Base-by-base conservation (phyloP, 768 basidiomycete species). In the Hirschioporus abietinus region DNA sequence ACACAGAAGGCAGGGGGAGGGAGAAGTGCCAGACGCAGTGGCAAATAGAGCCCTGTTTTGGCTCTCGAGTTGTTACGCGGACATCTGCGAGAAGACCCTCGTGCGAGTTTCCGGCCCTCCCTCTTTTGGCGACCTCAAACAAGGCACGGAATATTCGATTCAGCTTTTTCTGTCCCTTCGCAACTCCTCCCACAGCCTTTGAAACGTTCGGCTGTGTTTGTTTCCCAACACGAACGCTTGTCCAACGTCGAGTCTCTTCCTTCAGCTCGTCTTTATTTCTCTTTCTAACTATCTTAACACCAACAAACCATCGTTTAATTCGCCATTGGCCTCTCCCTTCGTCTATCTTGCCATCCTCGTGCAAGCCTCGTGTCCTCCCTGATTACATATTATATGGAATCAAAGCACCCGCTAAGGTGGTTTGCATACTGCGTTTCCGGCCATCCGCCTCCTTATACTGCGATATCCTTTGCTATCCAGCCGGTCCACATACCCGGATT, bases 1-100 rank as follows among this genome's bases (percentile, higher is more conserved):
- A 60, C 65, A 35, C 64, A 57, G 58, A 42, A 67, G 66, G 66
- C 35, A 68, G 67, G 60, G 65, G 64, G 63, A 61, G 60, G 66
- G 58, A 61, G 65, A 35, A 26, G 36, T 66, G 27, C 58, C 25
- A 68, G 63, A 65, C 23, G 64, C 58, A 58, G 66, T 52, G 42
- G 42, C 42, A 52, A 36, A 52, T 52, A 15, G 15, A 8, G 4
- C 30, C 30, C 30, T 8, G 30, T 30, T 30, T 30, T 30, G 30
- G 30, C 30, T 30, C 30, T 30, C 30, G 30, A 15, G 42, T 52
- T 52, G 12, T 5, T 52, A 24, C 63, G 6, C 35, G 23, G 57
- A 20, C 24, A 27, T 25, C 65, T 27, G 26, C 26, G 66, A 52
- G 15, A 52, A 3, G 42, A 52, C 42, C 42, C 42, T 52, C n/a